Conservation (phyloP, 257 asterid species). For the Euphrasia confusa region DNA sequence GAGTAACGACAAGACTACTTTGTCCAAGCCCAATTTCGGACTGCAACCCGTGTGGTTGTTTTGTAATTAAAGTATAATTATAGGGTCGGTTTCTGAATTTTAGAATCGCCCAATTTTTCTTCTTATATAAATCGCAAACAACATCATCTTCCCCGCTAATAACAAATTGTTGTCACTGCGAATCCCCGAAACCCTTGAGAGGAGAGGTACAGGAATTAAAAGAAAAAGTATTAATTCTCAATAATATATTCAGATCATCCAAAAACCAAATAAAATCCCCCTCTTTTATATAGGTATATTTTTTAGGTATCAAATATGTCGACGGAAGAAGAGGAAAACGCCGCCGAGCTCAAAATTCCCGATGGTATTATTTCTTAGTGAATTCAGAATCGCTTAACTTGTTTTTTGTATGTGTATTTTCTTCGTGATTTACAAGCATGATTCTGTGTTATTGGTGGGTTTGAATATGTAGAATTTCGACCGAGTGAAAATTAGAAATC, state of each 20-base stretch:
- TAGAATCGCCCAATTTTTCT: not conserved
- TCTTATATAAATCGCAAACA: no score
- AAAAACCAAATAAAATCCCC: no score
- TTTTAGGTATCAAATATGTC: slow-evolving; percentile 36
- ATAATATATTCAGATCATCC: no score
- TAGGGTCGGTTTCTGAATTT: not conserved
- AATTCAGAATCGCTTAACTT: not conserved
- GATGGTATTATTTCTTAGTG: slow-evolving; percentile 49
- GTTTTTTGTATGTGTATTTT: not conserved
- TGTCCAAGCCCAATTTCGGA: no score
- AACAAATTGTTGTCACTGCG: not conserved
- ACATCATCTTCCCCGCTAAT: no score
- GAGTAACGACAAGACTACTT: no score
- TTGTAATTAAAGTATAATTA: no score
- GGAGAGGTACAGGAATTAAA: no score
- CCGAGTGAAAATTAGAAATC: no score
- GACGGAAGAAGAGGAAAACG: slow-evolving; percentile 77
- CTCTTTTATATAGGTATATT: not conserved
- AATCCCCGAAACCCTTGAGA: not conserved
- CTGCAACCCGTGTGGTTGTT: not conserved
- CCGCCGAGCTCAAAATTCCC: slow-evolving; percentile 80
- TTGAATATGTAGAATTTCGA: not conserved
- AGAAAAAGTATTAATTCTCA: no score
- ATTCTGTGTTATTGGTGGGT: not conserved
- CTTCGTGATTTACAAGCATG: not conserved